Base-by-base conservation (phyloP, 371 early-diverging fungal genomes). In the Mortierella sp. region DNA sequence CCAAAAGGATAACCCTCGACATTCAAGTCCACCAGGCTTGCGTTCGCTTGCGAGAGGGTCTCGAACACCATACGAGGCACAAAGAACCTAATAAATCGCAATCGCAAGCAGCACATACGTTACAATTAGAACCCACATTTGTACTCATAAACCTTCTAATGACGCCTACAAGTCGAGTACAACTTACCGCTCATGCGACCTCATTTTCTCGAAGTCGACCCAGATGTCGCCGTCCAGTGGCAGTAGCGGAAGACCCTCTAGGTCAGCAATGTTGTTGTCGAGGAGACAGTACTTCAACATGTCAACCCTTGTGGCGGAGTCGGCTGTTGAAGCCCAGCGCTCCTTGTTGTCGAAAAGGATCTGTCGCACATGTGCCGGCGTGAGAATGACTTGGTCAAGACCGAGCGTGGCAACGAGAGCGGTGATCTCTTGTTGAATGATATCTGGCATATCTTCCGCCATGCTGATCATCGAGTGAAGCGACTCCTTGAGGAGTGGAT, bases 231-330 rank as follows among this genome's bases (percentile, higher is more conserved):
- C 73, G 13, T 72, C 82, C 43, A 82, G n/a, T 4, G 82, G 82
- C 2, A 82, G 73, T 8, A 82, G 54, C 4, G 82, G 78, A 2
- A 82, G 34, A 4, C 82, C 82, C 43, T 78, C 75, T 13, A 82
- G 75, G 24, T 54, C 78, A 19, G 46, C 50, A 37, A 82, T 21
- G 1, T 82, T 26, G 34, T 59, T 51, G 40, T 82, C 82, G 1
- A 44, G 10, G 8, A 75, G 57, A 44, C 75, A 82, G 61, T 82
- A 82, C 21, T 57, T 50, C 5, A 82, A 31, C 67, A 78, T 82
- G 53, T 82, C 43, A 3, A 72, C 10, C 8, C 67, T 59, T 0
- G 82, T 51, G 3, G 71, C 69, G 5, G 48, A 21, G 11, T 73
- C 55, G 0, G 75, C 43, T 5, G 40, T 14, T 10, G 31, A 5